Percentiles rank a stretch among this genome's conserved stretches.
Conservation (phyloP, 306 rosid species). For the Fragaria vesca region DNA sequence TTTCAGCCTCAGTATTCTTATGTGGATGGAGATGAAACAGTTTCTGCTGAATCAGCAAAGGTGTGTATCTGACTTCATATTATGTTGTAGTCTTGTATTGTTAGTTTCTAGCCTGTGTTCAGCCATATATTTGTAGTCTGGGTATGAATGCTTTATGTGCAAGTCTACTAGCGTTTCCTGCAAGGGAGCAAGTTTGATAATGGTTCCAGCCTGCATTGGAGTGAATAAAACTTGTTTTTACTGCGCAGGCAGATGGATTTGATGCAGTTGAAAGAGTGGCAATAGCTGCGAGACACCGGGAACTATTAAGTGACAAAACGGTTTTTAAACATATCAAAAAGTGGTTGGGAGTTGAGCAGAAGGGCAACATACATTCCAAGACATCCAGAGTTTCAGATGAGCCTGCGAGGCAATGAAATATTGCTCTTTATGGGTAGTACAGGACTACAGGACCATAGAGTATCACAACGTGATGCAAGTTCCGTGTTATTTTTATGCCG, state of each 20-base stretch:
- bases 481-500: neutral
- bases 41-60: slow-evolving; percentile 89
- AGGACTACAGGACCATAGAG: neutral
- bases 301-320: slow-evolving; percentile 43
- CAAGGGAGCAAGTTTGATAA: neutral
- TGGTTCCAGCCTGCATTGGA: neutral
- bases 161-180: neutral
- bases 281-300: slow-evolving; percentile 65
- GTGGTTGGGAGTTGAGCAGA: slow-evolving; percentile 70
- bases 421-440: neutral
- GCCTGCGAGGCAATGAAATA: slow-evolving; percentile 19
- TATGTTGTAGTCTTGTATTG: neutral
- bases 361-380: slow-evolving; percentile 38
- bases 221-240: slow-evolving; percentile 12
- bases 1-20: slow-evolving; percentile 78
- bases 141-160: neutral
- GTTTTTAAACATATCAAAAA: slow-evolving; percentile 53
- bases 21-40: slow-evolving; percentile 90
- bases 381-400: slow-evolving; percentile 65
- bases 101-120: neutral
- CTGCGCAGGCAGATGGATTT: slow-evolving; percentile 80
- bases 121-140: neutral
- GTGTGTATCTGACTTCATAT: slow-evolving; percentile 42
- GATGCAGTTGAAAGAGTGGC: slow-evolving; percentile 69
- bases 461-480: neutral